Evolutionary conservation across 192 early-diverging fungal genomes (phyloP).

Genomic region (Mortierella hygrophila): DNA sequence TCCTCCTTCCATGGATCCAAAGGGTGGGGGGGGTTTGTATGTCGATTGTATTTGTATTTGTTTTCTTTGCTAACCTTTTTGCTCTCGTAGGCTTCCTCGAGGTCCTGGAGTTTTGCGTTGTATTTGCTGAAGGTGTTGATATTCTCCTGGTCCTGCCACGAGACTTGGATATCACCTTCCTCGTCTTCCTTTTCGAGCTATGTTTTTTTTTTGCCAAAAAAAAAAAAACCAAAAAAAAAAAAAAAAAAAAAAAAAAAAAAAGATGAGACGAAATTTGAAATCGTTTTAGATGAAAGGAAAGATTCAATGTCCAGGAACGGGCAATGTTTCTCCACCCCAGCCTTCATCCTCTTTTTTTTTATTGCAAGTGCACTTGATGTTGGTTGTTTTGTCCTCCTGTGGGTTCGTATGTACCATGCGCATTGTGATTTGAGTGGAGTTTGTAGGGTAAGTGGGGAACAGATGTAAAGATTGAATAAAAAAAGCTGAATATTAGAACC

Average conservation of each 20-base stretch:
- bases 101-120: constrained; percentile 78
- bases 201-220: background rate
- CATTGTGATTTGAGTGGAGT: constrained; percentile 13
- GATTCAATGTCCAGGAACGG: background rate
- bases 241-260: too few species aligned
- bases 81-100: constrained; percentile 84
- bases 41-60: too few species aligned
- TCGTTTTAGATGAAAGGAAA: background rate
- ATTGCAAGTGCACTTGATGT: background rate
- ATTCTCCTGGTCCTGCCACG: constrained; percentile 97
- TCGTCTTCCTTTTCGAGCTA: constrained; percentile 71
- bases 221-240: too few species aligned
- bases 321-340: too few species aligned
- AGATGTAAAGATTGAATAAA: background rate
- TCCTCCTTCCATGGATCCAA: too few species aligned
- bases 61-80: constrained; percentile 73
- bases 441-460: background rate
- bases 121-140: constrained; percentile 96
- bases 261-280: background rate
- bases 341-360: background rate
- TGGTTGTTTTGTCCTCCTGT: background rate
- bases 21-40: too few species aligned
- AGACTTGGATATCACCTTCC: constrained; percentile 91
- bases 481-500: background rate
- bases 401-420: constrained; percentile 26